These are phyloP conservation scores for Alternaria alternata DNA, from an alignment of 2,329 filamentous ascomycete genomes.

Conservation along the genomic window DNA sequence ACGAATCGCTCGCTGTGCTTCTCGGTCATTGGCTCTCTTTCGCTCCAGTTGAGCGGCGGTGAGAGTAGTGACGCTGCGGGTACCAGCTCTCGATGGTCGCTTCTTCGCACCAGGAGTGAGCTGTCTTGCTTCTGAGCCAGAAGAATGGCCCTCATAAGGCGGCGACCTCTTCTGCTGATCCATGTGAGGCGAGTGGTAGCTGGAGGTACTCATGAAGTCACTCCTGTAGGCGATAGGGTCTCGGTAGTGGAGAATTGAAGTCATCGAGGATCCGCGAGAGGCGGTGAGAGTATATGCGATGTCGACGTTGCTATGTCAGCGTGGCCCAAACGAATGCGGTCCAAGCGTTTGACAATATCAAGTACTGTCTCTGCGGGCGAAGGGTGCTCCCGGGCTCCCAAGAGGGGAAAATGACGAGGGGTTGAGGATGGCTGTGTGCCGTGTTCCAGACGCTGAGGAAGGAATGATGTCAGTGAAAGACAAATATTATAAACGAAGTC, in stretches of 20 bases:
- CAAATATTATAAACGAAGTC: constrained; percentile 25
- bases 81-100: constrained; percentile 62
- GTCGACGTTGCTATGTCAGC: constrained; percentile 46
- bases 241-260: constrained; percentile 52
- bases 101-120: constrained; percentile 54
- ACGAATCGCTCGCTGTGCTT: constrained; percentile 67
- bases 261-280: constrained; percentile 51
- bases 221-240: constrained; percentile 51
- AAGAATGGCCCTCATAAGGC: constrained; percentile 51
- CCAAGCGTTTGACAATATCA: constrained; percentile 39
- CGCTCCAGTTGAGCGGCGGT: constrained; percentile 66
- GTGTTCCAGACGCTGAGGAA: constrained; percentile 25
- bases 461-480: constrained; percentile 24
- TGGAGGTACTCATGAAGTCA: constrained; percentile 50
- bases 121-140: constrained; percentile 50
- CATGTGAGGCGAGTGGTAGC: constrained; percentile 47
- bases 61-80: constrained; percentile 65
- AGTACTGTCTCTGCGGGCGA: constrained; percentile 31
- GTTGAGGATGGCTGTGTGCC: constrained; percentile 34
- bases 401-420: constrained; percentile 32
- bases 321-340: constrained; percentile 31
- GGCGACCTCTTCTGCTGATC: constrained; percentile 47
- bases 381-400: constrained; percentile 31
- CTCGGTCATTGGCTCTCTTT: constrained; percentile 67
- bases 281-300: constrained; percentile 43